A percentile compares a stretch with the other conserved stretches of the same genome.
Evolutionary conservation across 2,329 filamentous ascomycete genomes (phyloP).

Genomic region (Clarireedia paspali): DNA sequence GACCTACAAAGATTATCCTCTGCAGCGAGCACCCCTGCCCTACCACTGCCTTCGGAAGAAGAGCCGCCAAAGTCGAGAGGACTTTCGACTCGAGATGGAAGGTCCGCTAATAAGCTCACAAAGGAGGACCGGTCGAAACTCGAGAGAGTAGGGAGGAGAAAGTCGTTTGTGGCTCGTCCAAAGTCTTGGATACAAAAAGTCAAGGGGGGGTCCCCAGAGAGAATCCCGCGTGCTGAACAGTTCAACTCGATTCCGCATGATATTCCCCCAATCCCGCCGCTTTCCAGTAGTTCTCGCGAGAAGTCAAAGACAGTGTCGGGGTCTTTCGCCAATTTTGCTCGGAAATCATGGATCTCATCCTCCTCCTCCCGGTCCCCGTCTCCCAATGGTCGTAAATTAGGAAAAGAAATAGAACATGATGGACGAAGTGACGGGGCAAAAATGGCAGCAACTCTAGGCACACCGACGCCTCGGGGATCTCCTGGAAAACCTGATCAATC

Average conservation of each 20-base stretch:
- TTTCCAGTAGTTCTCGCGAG: conserved; percentile 23
- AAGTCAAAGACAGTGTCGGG: conserved; percentile 41
- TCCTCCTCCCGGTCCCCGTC: conserved; percentile 38
- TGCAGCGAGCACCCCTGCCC: conserved; percentile 12
- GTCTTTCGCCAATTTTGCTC: conserved; percentile 40
- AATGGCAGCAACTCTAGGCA: conserved; percentile 14
- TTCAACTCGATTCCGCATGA: conserved; percentile 26
- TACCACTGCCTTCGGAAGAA: not conserved
- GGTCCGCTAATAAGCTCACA: conserved; percentile 11
- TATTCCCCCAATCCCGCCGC: conserved; percentile 28
- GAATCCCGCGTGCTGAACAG: conserved; percentile 14
- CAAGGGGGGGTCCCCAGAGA: conserved; percentile 25
- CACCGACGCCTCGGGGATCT: conserved; percentile 13
- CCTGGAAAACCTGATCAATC: conserved; percentile 19
- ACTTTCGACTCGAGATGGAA: conserved; percentile 14
- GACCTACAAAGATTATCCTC: conserved; percentile 14
- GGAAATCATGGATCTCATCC: conserved; percentile 41
- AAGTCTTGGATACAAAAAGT: conserved; percentile 30
- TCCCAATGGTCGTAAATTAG: conserved; percentile 28
- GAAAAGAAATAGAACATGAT: conserved; percentile 16
- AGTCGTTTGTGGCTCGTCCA: conserved; percentile 28
- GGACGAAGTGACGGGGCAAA: conserved; percentile 14
- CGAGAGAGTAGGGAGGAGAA: conserved; percentile 26
- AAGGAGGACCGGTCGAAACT: conserved; percentile 24
- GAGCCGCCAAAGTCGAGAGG: conserved; percentile 5